Conservation (phyloP, 306 rosid species). For the Argentina anserina region DNA sequence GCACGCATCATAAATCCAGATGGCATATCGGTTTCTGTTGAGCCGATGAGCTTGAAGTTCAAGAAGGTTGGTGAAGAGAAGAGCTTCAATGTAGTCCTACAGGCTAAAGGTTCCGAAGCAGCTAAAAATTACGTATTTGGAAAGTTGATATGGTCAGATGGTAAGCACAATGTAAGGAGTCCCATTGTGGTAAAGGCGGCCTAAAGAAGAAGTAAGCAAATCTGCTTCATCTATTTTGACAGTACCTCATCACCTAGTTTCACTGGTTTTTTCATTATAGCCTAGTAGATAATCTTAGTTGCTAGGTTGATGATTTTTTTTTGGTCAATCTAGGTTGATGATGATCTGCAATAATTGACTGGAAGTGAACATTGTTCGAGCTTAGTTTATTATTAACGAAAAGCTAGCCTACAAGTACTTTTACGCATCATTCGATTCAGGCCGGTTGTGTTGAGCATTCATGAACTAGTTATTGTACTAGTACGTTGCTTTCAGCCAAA, state of each 20-base stretch:
- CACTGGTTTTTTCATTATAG: background rate
- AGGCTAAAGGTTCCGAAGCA: slow-evolving; percentile 29
- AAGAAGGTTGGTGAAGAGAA: slow-evolving; percentile 57
- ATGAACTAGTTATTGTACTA: no score
- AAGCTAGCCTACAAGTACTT: background rate
- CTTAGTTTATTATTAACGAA: background rate
- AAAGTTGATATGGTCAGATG: slow-evolving; percentile 73
- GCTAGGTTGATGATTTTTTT: background rate
- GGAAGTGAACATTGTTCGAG: background rate
- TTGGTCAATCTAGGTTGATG: background rate
- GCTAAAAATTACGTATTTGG: slow-evolving; percentile 60
- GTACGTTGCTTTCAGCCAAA: no score
- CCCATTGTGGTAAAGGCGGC: slow-evolving; percentile 65
- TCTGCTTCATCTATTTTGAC: slow-evolving; percentile 14
- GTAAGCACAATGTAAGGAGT: slow-evolving; percentile 64
- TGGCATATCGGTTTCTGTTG: slow-evolving; percentile 47
- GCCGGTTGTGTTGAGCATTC: background rate
- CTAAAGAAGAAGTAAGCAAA: slow-evolving; percentile 19
- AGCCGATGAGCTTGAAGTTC: slow-evolving; percentile 63
- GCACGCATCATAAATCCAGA: slow-evolving; percentile 41
- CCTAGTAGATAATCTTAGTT: background rate
- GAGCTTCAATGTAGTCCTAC: slow-evolving; percentile 46
- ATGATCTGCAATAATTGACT: background rate
- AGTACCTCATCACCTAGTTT: background rate
- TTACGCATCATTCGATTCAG: background rate